A percentile compares a stretch with the other conserved stretches of the same genome.
Evolutionary conservation across 225 moss, liverwort and hornwort species (phyloP).

Genomic region (Physcomitrellopsis africana): DNA sequence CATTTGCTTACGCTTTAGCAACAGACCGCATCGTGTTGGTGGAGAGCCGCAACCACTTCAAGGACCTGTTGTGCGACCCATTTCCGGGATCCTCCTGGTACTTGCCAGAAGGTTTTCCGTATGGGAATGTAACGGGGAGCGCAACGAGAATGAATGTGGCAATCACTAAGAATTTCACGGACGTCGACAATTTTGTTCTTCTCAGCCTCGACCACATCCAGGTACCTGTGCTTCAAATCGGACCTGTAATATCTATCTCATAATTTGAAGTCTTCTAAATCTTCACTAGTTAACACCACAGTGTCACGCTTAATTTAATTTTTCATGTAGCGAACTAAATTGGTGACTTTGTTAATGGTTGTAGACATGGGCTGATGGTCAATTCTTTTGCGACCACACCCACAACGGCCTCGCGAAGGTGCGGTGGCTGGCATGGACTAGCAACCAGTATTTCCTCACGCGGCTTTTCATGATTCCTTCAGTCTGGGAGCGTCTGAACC

Average conservation of each 20-base stretch:
- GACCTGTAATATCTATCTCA: neutral
- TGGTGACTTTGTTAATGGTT: conserved; percentile 11
- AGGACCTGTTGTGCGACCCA: conserved; percentile 59
- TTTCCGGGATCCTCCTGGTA: conserved; percentile 60
- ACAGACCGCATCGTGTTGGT: conserved; percentile 62
- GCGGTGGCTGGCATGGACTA: conserved; percentile 58
- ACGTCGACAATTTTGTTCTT: conserved; percentile 29
- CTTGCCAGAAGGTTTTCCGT: conserved; percentile 51
- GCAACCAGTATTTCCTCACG: conserved; percentile 59
- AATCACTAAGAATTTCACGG: conserved; percentile 38
- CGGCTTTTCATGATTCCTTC: conserved; percentile 55
- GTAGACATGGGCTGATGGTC: conserved; percentile 43
- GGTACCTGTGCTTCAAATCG: conserved; percentile 17
- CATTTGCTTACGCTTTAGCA: conserved; percentile 56
- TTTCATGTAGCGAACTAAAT: neutral
- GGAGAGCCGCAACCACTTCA: conserved; percentile 40
- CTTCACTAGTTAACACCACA: too few species aligned
- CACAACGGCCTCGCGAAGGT: conserved; percentile 37
- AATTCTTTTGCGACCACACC: conserved; percentile 52
- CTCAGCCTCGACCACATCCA: conserved; percentile 57
- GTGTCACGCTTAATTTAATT: too few species aligned
- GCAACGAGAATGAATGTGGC: conserved; percentile 37
- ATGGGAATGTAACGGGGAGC: conserved; percentile 6
- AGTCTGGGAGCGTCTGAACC: conserved; percentile 54
- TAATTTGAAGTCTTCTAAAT: too few species aligned